Conservation (phyloP, 805 yeast genomes). For the Wickerhamiella alocasiicola region DNA sequence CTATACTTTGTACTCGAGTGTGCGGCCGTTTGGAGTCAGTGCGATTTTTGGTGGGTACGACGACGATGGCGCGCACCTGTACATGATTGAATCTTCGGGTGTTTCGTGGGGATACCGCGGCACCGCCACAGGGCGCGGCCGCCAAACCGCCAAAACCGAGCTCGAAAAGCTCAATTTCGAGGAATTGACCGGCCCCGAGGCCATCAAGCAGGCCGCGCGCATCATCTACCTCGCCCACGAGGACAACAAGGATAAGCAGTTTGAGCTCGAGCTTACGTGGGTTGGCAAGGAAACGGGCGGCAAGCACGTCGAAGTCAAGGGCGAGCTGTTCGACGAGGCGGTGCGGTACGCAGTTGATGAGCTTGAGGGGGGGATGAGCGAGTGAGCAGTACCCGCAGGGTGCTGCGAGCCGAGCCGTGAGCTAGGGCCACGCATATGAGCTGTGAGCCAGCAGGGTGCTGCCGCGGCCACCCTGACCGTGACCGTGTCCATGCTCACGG, state of each 20-base stretch:
- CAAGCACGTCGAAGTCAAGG: constrained; percentile 67
- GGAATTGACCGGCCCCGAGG: constrained; percentile 60
- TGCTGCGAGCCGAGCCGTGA: neutral
- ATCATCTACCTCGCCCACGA: constrained; percentile 91
- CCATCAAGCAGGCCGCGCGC: constrained; percentile 86
- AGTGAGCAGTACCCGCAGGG: constrained; percentile 13
- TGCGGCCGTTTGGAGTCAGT: constrained; percentile 92
- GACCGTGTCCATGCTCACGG: no score
- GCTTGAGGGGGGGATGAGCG: constrained; percentile 58
- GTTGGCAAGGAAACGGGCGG: constrained; percentile 58
- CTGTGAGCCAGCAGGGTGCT: no score
- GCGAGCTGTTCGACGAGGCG: constrained; percentile 70
- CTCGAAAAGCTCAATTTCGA: constrained; percentile 76
- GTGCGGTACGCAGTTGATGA: constrained; percentile 72
- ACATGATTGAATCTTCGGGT: constrained; percentile 97
- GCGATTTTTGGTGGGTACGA: constrained; percentile 92
- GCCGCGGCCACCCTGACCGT: no score
- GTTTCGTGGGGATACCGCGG: constrained; percentile 95
- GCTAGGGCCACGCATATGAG: neutral
- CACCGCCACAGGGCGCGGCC: constrained; percentile 96
- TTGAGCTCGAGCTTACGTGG: constrained; percentile 92
- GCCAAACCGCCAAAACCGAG: constrained; percentile 96
- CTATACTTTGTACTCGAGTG: constrained; percentile 89
- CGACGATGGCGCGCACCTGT: constrained; percentile 78
- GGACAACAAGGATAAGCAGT: constrained; percentile 94